A percentile compares a stretch with the other conserved stretches of the same genome.
Conservation (phyloP, 2,329 filamentous ascomycete species). For the Cladorrhinum sp. region DNA sequence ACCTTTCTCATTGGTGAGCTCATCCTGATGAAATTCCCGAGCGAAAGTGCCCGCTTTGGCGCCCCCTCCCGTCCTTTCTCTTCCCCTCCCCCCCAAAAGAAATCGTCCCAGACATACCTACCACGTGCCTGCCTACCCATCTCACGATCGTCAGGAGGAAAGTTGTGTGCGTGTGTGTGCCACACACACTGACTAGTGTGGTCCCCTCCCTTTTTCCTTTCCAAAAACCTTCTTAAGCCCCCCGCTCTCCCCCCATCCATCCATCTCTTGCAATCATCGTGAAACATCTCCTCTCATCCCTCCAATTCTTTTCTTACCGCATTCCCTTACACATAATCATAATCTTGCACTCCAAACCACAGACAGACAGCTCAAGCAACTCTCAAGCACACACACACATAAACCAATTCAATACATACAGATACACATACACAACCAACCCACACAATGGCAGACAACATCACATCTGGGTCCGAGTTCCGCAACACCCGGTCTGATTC, state of each 20-base stretch:
- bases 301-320: not conserved
- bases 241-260: not conserved
- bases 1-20: conserved; percentile 21
- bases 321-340: not conserved
- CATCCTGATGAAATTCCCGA: conserved; percentile 17
- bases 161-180: not conserved
- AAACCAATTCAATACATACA: too few species aligned
- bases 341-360: too few species aligned
- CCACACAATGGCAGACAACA: conserved; percentile 22
- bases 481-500: conserved; percentile 30
- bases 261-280: not conserved
- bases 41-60: not conserved
- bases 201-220: not conserved
- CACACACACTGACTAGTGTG: not conserved
- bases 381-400: too few species aligned
- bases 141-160: conserved; percentile 1
- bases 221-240: conserved; percentile 5
- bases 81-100: not conserved
- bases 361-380: too few species aligned
- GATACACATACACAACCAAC: too few species aligned
- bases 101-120: not conserved
- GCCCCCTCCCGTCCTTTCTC: not conserved
- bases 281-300: not conserved
- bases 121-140: not conserved
- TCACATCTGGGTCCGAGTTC: conserved; percentile 16